These are phyloP conservation scores for Rehmannia glutinosa DNA, from an alignment of 257 asterid genomes.

Conservation along the genomic window DNA sequence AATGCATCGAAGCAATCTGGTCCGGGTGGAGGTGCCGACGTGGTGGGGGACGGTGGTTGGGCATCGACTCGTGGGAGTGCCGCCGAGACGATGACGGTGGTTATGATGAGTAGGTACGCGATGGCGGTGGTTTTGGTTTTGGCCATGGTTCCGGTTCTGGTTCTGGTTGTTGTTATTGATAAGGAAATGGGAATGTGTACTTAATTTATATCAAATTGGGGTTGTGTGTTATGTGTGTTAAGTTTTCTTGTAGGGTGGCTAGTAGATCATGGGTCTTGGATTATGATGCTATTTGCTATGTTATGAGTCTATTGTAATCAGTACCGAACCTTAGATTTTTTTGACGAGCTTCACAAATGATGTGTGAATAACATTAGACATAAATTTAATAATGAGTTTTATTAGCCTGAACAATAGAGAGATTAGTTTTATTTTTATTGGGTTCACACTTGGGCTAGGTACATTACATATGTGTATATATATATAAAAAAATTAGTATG, in stretches of 20 bases:
- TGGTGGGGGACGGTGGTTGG: conserved; percentile 16
- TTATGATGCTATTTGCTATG: no score
- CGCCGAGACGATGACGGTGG: not conserved
- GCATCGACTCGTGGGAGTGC: not conserved
- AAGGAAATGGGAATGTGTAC: not conserved
- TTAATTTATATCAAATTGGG: no score
- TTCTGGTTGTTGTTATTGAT: not conserved
- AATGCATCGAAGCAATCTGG: conserved; percentile 34
- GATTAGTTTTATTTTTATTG: no score
- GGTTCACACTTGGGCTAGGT: no score
- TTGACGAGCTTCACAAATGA: no score
- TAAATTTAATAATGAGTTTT: no score
- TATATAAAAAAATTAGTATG: no score
- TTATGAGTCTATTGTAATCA: no score
- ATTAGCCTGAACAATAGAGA: no score
- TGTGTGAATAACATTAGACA: no score
- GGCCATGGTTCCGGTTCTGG: not conserved
- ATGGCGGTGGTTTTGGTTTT: conserved; percentile 11
- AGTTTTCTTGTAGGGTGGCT: not conserved
- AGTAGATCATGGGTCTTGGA: not conserved
- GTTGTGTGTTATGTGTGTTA: conserved; percentile 1
- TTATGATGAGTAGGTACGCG: conserved; percentile 1
- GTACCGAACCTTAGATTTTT: no score
- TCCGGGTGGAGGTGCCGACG: conserved; percentile 27
- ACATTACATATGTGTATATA: no score